Conservation (phyloP, 345 rosid genomes). For the Limnanthes douglasii region DNA sequence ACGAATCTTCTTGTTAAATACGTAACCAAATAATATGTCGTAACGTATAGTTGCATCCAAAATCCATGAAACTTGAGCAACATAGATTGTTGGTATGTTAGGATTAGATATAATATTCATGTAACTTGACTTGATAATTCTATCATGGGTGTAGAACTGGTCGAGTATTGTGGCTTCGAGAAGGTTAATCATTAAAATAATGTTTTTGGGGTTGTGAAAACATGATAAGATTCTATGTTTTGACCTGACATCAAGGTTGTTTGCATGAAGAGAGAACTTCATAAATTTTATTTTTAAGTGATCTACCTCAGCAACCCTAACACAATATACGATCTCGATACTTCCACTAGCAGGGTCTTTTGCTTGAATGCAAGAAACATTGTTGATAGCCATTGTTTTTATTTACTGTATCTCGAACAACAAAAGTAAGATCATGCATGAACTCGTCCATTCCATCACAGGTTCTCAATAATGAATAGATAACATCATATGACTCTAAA, state of each 20-base stretch:
- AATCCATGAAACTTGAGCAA: too few species aligned
- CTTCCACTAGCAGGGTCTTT: constrained; percentile 74
- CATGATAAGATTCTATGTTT: constrained; percentile 53
- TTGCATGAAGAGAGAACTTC: constrained; percentile 24
- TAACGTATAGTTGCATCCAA: too few species aligned
- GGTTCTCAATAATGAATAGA: constrained; percentile 54
- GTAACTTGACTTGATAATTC: too few species aligned
- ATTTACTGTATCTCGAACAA: constrained; percentile 53
- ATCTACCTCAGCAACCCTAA: constrained; percentile 86
- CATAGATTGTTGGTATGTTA: too few species aligned
- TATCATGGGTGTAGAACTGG: too few species aligned
- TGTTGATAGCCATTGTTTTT: constrained; percentile 49
- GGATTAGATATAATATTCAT: too few species aligned
- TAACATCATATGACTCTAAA: constrained; percentile 31
- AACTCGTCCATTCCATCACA: constrained; percentile 31
- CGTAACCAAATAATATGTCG: too few species aligned
- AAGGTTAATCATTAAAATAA: constrained; percentile 16
- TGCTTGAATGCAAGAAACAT: constrained; percentile 77
- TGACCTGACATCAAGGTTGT: constrained; percentile 64
- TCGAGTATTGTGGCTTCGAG: constrained; percentile 14
- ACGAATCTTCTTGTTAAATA: too few species aligned
- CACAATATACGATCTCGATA: constrained; percentile 73
- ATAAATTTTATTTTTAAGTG: constrained; percentile 55
- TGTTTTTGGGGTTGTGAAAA: constrained; percentile 30
- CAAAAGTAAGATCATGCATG: constrained; percentile 29